Evolutionary conservation across 352 stramenopile species (phyloP).

Genomic region (Saprolegnia parasitica): DNA sequence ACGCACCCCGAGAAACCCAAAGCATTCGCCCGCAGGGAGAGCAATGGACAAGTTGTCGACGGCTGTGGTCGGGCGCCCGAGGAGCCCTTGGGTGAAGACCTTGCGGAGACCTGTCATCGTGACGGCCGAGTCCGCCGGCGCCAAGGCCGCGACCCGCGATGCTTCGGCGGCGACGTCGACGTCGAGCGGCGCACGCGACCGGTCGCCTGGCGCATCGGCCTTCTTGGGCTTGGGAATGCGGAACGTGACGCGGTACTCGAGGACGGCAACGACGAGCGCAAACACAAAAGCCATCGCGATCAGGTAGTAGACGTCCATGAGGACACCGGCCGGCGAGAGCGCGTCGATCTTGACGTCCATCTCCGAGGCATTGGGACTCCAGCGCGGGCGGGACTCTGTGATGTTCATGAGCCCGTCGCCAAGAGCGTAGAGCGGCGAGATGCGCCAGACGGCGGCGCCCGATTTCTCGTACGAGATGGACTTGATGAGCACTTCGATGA

Average conservation of each 20-base stretch:
- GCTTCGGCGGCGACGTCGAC: conserved; percentile 33
- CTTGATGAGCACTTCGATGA: conserved; percentile 54
- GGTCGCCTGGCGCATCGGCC: background rate
- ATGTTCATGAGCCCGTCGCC: conserved; percentile 55
- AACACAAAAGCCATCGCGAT: conserved; percentile 65
- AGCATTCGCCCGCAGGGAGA: conserved; percentile 66
- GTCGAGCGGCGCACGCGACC: conserved; percentile 28
- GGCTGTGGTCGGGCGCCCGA: conserved; percentile 61
- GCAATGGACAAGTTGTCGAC: conserved; percentile 69
- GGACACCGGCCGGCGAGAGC: conserved; percentile 47
- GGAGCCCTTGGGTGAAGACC: conserved; percentile 54
- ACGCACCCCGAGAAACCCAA: conserved; percentile 85
- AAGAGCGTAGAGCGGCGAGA: conserved; percentile 62
- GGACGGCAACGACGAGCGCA: conserved; percentile 50
- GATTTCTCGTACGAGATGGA: conserved; percentile 40
- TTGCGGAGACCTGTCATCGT: conserved; percentile 34
- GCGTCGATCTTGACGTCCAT: conserved; percentile 42
- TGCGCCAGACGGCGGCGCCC: conserved; percentile 58
- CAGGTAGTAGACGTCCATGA: conserved; percentile 78
- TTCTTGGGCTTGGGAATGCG: background rate
- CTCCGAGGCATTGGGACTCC: conserved; percentile 47
- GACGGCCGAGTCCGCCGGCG: background rate
- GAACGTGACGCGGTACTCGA: conserved; percentile 42
- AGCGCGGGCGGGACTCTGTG: background rate
- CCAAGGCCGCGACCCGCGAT: conserved; percentile 23